These are phyloP conservation scores for Aspergillus sparsus DNA, from an alignment of 495 filamentous ascomycete genomes.

Conservation along the genomic window DNA sequence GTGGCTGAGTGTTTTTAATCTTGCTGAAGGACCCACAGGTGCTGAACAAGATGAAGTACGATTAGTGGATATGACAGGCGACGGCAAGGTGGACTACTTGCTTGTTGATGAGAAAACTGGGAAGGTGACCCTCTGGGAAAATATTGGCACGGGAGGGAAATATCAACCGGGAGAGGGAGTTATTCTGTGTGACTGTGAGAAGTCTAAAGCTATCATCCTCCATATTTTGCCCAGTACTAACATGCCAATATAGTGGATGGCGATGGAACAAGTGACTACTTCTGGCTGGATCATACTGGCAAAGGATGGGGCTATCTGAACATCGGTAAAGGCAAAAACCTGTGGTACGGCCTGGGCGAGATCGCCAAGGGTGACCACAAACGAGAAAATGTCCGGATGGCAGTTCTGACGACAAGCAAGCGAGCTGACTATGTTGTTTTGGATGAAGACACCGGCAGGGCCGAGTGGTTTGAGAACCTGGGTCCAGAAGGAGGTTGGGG, in stretches of 20 bases:
- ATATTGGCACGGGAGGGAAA: slow-evolving; percentile 2
- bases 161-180: slow-evolving; percentile 8
- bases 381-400: slow-evolving; percentile 9
- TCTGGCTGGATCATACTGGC: slow-evolving; percentile 5
- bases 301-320: slow-evolving; percentile 7
- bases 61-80: slow-evolving; percentile 4
- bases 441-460: neutral
- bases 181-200: slow-evolving; percentile 5
- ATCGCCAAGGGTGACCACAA: neutral
- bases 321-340: neutral
- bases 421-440: slow-evolving; percentile 3
- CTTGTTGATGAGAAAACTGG: neutral
- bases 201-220: neutral
- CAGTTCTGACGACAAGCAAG: neutral
- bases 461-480: slow-evolving; percentile 4
- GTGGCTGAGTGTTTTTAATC: neutral
- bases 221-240: neutral
- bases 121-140: neutral
- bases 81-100: slow-evolving; percentile 9
- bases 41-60: neutral
- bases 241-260: neutral
- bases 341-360: slow-evolving; percentile 1
- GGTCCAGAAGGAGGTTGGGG: neutral
- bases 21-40: neutral
- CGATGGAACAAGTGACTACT: slow-evolving; percentile 8